Conservation (phyloP, 805 yeast species). For the Candida montana region DNA sequence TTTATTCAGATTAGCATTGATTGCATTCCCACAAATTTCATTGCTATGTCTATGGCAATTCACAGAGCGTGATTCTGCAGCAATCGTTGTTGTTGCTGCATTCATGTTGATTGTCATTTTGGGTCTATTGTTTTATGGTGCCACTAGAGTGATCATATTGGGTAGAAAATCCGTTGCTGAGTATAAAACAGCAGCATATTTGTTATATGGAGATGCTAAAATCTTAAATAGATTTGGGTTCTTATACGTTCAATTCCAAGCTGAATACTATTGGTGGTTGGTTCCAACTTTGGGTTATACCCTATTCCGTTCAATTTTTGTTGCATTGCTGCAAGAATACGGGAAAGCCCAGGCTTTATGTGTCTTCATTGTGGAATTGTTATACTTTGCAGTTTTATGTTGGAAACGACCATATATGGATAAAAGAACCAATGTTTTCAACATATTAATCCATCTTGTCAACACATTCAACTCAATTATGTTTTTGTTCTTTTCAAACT, state of each 20-base stretch:
- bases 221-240: slow-evolving; percentile 88
- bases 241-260: slow-evolving; percentile 84
- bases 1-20: slow-evolving; percentile 71
- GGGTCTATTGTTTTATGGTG: slow-evolving; percentile 64
- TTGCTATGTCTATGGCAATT: slow-evolving; percentile 87
- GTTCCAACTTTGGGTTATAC: slow-evolving; percentile 58
- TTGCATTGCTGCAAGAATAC: slow-evolving; percentile 74
- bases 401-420: slow-evolving; percentile 88
- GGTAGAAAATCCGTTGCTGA: slow-evolving; percentile 68
- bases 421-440: slow-evolving; percentile 89
- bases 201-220: slow-evolving; percentile 77
- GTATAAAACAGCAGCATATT: slow-evolving; percentile 88
- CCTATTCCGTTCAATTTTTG: slow-evolving; percentile 70
- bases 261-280: slow-evolving; percentile 82
- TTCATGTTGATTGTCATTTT: slow-evolving; percentile 55
- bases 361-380: slow-evolving; percentile 69
- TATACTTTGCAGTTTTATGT: slow-evolving; percentile 60
- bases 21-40: slow-evolving; percentile 85
- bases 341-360: slow-evolving; percentile 82
- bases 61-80: slow-evolving; percentile 76
- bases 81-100: slow-evolving; percentile 73
- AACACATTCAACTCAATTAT: slow-evolving; percentile 78
- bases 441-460: slow-evolving; percentile 77
- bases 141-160: slow-evolving; percentile 62
- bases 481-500: slow-evolving; percentile 82